phyloP scores from a whole-genome alignment of 2,329 filamentous ascomycete species.

The Neonectria faginata region DNA sequence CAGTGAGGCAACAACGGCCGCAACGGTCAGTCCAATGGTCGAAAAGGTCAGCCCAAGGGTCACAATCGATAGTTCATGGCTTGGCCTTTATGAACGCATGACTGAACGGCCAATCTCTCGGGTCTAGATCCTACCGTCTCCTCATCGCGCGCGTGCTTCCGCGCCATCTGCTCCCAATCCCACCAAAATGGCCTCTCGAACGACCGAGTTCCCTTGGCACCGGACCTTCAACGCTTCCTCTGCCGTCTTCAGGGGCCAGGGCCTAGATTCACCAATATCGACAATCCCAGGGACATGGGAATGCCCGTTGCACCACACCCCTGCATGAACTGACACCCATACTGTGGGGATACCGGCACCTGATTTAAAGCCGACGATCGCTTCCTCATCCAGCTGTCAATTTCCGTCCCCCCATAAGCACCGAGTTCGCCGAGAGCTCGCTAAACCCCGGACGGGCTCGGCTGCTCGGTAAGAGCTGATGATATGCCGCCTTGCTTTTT shows the following conservation, averaged over 20 bases:
- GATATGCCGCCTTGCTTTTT: neutral
- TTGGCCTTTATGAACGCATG: neutral
- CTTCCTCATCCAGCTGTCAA: neutral
- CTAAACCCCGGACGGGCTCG: neutral
- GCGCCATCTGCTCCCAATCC: neutral
- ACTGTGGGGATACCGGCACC: neutral
- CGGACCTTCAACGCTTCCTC: neutral
- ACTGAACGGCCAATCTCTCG: neutral
- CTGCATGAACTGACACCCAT: neutral
- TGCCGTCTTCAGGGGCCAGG: neutral
- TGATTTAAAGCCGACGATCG: neutral
- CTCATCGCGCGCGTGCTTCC: neutral
- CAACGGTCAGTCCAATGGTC: neutral
- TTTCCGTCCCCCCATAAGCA: neutral
- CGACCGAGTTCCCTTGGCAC: neutral
- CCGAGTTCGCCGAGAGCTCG: neutral
- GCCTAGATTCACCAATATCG: neutral
- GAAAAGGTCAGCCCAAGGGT: neutral
- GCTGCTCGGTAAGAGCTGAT: neutral
- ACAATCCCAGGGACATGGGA: neutral
- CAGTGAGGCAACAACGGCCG: neutral
- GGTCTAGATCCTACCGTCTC: neutral
- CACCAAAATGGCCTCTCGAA: neutral
- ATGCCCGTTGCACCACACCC: neutral
- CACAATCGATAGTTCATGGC: neutral